Percentiles rank a stretch among this genome's conserved stretches.
Evolutionary conservation across 306 rosid genomes (phyloP).

Genomic region (Cucurbita ficifolia): DNA sequence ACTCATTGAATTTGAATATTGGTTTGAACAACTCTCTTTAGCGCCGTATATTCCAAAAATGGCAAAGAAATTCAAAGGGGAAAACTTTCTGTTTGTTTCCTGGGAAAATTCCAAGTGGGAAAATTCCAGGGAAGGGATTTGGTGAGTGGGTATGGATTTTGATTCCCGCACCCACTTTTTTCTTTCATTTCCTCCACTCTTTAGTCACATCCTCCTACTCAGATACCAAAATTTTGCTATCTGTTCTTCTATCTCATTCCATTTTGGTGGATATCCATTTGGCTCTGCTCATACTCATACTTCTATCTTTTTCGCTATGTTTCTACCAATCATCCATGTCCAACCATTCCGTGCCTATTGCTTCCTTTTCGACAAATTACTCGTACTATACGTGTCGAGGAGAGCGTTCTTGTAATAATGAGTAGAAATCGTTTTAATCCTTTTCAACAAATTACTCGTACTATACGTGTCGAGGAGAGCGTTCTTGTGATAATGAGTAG

Average conservation of each 20-base stretch:
- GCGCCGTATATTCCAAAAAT: conserved; percentile 5
- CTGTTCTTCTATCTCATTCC: not conserved
- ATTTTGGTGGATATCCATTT: not conserved
- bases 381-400: not conserved
- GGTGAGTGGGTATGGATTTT: not conserved
- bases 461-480: no score
- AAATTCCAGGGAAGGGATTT: not conserved
- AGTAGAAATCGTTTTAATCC: no score
- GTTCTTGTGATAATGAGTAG: no score
- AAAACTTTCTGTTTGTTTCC: not conserved
- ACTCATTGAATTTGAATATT: not conserved
- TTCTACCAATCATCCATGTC: not conserved
- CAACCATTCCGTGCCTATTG: not conserved
- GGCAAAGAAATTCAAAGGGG: not conserved
- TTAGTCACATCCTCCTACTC: not conserved
- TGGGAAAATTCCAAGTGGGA: not conserved
- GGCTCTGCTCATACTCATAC: not conserved
- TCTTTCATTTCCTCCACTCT: not conserved
- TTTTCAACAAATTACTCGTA: no score
- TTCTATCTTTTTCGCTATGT: not conserved
- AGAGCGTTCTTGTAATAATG: no score
- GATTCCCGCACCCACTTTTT: not conserved
- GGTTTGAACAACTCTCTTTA: not conserved
- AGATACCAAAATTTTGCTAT: not conserved
- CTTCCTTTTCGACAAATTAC: not conserved